Evolutionary conservation across 805 yeast species (phyloP).

Genomic region (Saturnispora ahearnii): DNA sequence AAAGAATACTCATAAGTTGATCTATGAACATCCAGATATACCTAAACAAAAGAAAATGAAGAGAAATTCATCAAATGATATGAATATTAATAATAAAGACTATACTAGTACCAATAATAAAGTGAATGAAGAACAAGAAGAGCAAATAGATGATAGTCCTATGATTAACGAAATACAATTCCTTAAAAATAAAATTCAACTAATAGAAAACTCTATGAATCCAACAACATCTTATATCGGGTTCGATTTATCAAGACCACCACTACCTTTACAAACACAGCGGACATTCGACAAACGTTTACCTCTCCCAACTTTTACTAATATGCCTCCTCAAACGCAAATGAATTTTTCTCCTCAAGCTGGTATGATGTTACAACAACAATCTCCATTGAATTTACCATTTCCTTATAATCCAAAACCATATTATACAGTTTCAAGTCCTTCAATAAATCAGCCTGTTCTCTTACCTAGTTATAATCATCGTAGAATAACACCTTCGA

Average conservation of each 20-base stretch:
- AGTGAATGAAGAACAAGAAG: background rate
- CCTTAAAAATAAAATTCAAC: conserved; percentile 35
- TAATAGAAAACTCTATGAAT: conserved; percentile 35
- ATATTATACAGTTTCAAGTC: background rate
- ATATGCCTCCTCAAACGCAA: background rate
- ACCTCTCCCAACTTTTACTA: background rate
- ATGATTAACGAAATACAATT: conserved; percentile 27
- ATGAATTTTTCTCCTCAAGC: background rate
- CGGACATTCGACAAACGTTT: background rate
- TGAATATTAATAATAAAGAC: background rate
- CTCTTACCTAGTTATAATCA: background rate
- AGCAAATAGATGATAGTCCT: background rate
- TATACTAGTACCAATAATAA: background rate
- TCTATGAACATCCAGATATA: background rate
- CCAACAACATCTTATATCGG: background rate
- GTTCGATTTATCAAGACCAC: background rate
- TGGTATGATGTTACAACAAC: background rate
- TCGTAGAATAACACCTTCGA: background rate
- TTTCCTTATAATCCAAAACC: background rate
- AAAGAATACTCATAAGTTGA: background rate
- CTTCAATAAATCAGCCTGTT: background rate
- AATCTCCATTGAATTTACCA: background rate
- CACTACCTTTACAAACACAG: background rate
- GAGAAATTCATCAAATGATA: background rate
- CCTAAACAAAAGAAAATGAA: background rate